Percentiles rank a stretch among this genome's conserved stretches.
phyloP scores from a whole-genome alignment of 2,329 filamentous ascomycete species.

The Penicillium sp. region DNA sequence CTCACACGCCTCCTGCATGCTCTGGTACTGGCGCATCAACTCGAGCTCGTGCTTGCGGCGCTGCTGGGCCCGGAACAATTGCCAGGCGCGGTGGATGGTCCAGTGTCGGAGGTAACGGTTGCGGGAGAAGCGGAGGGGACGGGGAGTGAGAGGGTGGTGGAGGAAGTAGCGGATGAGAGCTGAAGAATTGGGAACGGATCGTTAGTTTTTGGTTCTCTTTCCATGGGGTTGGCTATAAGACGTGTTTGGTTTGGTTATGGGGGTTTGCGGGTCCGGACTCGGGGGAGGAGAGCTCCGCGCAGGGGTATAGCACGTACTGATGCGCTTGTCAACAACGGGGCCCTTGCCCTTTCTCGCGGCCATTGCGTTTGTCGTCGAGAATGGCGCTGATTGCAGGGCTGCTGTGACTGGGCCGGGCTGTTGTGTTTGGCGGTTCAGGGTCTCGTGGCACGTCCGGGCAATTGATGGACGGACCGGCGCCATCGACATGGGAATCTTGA shows the following conservation, averaged over 20 bases:
- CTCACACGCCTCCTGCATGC: constrained; percentile 83
- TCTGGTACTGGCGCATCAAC: constrained; percentile 74
- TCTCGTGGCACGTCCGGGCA: constrained; percentile 20
- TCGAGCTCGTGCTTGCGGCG: constrained; percentile 64
- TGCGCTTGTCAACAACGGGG: constrained; percentile 36
- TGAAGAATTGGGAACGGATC: constrained; percentile 28
- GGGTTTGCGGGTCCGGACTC: not conserved
- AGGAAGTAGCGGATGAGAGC: constrained; percentile 68
- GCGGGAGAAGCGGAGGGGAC: constrained; percentile 83
- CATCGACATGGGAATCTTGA: constrained; percentile 41
- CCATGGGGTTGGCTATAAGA: not conserved
- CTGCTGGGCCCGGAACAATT: constrained; percentile 70
- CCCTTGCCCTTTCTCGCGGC: constrained; percentile 38
- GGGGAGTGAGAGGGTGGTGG: constrained; percentile 64
- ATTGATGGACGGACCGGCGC: constrained; percentile 26
- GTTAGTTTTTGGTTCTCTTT: constrained; percentile 16
- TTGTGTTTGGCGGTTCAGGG: constrained; percentile 18
- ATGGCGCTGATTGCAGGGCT: constrained; percentile 26
- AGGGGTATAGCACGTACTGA: constrained; percentile 39
- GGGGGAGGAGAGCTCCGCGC: not conserved
- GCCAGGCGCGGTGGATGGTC: constrained; percentile 98
- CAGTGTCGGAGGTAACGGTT: constrained; percentile 88
- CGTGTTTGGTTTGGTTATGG: not conserved
- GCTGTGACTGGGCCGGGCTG: constrained; percentile 21
- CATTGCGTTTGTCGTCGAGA: constrained; percentile 39